Conservation (phyloP, 2,329 filamentous ascomycete species). For the Ophioceras dolichostomum region DNA sequence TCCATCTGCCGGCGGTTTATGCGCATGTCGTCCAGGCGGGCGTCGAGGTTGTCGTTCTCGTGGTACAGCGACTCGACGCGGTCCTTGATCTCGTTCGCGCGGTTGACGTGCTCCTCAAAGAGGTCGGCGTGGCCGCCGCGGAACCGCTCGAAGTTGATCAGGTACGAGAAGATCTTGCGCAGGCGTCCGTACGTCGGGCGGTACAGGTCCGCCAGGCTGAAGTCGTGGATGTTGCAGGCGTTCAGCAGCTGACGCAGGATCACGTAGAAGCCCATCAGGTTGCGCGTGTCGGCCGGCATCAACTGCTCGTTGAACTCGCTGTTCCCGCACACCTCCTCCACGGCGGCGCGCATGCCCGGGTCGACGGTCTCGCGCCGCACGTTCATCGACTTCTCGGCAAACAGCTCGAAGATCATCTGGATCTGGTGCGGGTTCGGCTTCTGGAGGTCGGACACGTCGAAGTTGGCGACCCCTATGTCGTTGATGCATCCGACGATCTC, state of each 20-base stretch:
- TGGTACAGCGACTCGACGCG: slow-evolving; percentile 76
- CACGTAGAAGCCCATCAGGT: slow-evolving; percentile 92
- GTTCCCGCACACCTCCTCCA: slow-evolving; percentile 66
- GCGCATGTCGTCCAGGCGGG: slow-evolving; percentile 67
- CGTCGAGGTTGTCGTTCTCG: slow-evolving; percentile 80
- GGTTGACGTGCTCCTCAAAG: slow-evolving; percentile 91
- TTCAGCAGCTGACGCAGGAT: slow-evolving; percentile 67
- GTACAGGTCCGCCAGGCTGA: slow-evolving; percentile 85
- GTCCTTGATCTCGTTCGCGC: slow-evolving; percentile 71
- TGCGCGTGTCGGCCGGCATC: slow-evolving; percentile 76
- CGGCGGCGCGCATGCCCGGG: slow-evolving; percentile 86
- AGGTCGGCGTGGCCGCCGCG: slow-evolving; percentile 81
- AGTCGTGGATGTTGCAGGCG: slow-evolving; percentile 87
- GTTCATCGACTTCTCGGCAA: slow-evolving; percentile 88
- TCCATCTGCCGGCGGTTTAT: slow-evolving; percentile 72
- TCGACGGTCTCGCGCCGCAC: slow-evolving; percentile 87
- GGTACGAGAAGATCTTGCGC: slow-evolving; percentile 90
- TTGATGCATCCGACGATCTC: slow-evolving; percentile 97
- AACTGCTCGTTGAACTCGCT: slow-evolving; percentile 68
- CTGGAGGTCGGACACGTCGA: slow-evolving; percentile 79
- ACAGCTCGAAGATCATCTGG: slow-evolving; percentile 97
- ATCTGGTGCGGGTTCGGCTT: slow-evolving; percentile 93
- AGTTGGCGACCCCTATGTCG: slow-evolving; percentile 83
- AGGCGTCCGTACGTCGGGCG: slow-evolving; percentile 82
- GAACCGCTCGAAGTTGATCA: slow-evolving; percentile 98